phyloP scores from a whole-genome alignment of 345 rosid genomes.

The Heritiera littoralis region DNA sequence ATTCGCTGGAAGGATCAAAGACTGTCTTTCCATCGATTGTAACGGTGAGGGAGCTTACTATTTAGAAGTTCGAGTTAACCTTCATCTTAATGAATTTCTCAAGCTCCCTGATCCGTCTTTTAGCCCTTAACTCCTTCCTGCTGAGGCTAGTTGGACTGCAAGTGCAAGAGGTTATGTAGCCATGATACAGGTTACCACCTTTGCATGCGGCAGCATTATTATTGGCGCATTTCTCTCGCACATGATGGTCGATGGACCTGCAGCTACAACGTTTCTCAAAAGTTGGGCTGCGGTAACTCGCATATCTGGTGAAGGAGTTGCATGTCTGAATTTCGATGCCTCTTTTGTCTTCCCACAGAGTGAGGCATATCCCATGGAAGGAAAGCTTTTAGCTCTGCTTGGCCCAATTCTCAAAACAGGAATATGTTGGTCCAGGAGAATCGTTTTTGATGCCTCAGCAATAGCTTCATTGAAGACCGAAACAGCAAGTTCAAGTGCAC shows the following conservation, averaged over 20 bases:
- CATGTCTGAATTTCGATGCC: not conserved
- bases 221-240: slow-evolving; percentile 27
- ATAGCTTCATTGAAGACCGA: slow-evolving; percentile 21
- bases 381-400: not conserved
- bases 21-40: slow-evolving; percentile 19
- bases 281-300: slow-evolving; percentile 29
- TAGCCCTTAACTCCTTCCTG: not conserved
- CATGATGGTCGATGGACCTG: slow-evolving; percentile 27
- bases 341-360: slow-evolving; percentile 17
- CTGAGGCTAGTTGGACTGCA: not conserved
- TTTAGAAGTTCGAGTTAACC: not conserved
- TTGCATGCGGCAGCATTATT: slow-evolving; percentile 33
- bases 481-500: not conserved
- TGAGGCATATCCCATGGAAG: not conserved
- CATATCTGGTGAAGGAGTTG: not conserved
- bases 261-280: slow-evolving; percentile 20
- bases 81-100: not conserved
- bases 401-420: not conserved
- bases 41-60: slow-evolving; percentile 26
- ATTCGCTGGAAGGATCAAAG: slow-evolving; percentile 27
- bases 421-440: slow-evolving; percentile 9
- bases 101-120: not conserved
- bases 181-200: slow-evolving; percentile 32
- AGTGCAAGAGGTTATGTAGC: not conserved
- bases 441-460: slow-evolving; percentile 25